Evolutionary conservation across 2,329 filamentous ascomycete species (phyloP), one percentile per base, ranked within the genome.

Genomic region (Coniochaeta ligniaria): DNA sequence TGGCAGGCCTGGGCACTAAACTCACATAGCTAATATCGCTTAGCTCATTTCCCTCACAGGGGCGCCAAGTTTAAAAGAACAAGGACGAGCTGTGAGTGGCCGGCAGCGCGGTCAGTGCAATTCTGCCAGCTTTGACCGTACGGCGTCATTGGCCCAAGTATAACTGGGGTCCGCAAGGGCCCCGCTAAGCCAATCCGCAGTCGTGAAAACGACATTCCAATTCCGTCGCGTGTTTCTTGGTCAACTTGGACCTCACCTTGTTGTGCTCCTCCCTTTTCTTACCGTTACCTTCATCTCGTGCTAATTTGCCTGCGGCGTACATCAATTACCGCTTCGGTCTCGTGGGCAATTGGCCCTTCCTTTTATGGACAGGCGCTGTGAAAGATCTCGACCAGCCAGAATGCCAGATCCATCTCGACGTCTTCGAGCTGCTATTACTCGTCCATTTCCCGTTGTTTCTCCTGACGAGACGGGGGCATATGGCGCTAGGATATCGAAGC

Each of bases 31-130:
- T 67, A 71, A 71, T 72, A 62, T 73, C 70, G 71, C 67, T 71
- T 72, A 70, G 63, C 65, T 70, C 68, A 73, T 73, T 73, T 73
- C 69, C 68, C 67, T 24, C 11, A 47, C 26, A 62, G 57, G 28
- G 43, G 20, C 59, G 35, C 45, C 57, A 26, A 57, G 35, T 24
- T 2, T 9, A 31, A 2, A 52, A 5, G 22, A 47, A 2, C 20
- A 14, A 22, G 24, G 22, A 2, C 47, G 43, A 47, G 11, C 20
- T 47, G 43, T 55, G 50, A 55, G 14, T 55, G 50, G 50, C 26
- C 26, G 11, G 2, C 2, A 7, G 5, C 26, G 11, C 4, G n/a
- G 54, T 36, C 8, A 5, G n/a, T 2, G 17, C 54, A 36, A 22
- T 57, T 57, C 54, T 57, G 54, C 54, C 54, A 57, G 54, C 35